Base-by-base conservation (phyloP, 805 yeast species). In the Dipodascus albidus region DNA sequence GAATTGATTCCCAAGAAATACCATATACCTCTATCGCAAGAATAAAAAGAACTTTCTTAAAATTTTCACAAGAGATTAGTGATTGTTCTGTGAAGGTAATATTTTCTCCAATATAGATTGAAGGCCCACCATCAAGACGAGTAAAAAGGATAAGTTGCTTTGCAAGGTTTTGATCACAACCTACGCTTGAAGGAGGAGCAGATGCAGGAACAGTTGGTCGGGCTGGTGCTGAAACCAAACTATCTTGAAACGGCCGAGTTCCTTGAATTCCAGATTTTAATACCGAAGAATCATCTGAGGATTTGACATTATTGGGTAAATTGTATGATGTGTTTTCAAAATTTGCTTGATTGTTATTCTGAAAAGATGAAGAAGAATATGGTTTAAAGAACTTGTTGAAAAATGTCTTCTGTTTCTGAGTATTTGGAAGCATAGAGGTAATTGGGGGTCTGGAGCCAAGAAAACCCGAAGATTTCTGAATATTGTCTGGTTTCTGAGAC, bases 1-100 rank as follows among this genome's bases (percentile, higher is more conserved):
- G 62, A 19, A 67, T 53, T 1, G 62, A 55, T 21, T 61, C 59
- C 59, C 57, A 60, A 1, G 57, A 54, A 17, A 58, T 53, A 9
- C 53, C 54, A 49, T 57, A 68, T 2, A 65, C 59, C 47, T 53
- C 44, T 14, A 58, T 52, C 6, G 53, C 52, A 9, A 23, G 17
- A 21, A 17, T 27, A n/a, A 19, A 35, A 2, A 41, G n/a, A 1
- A 47, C 59, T 47, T 31, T 52, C 57, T 53, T 49, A 27, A 47
- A 47, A 4, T 47, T 15, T 15, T 21, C 27, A 47, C 49, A 47
- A 27, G 8, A 58, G 38, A 20, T 24, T 21, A 54, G 41, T 24
- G 65, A 58, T 35, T 57, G 49, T 19, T 49, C 31, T 11, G 58
- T 53, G 42, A 59, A 54, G 17, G 27, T 22, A 51, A 59, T 19